Conservation (phyloP, 257 asterid species). For the Haberlea rhodopensis region DNA sequence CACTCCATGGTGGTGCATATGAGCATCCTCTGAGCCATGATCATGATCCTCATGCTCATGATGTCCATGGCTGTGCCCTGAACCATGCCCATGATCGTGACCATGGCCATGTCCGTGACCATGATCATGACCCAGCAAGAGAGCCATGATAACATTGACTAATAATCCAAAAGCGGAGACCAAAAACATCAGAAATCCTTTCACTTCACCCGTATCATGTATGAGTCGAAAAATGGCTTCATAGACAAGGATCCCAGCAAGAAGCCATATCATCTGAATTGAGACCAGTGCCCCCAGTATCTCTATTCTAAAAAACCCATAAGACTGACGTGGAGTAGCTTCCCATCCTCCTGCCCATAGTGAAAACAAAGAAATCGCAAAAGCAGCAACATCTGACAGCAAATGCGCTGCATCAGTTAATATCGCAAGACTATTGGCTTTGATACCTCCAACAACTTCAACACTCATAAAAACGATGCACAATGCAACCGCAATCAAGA, state of each 20-base stretch:
- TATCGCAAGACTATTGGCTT: conserved; percentile 89
- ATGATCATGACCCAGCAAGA: conserved; percentile 81
- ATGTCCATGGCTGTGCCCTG: conserved; percentile 31
- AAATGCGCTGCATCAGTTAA: conserved; percentile 89
- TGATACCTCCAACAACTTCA: conserved; percentile 80
- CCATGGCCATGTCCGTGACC: conserved; percentile 51
- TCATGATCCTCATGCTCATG: conserved; percentile 41
- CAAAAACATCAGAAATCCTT: conserved; percentile 79
- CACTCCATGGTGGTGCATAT: conserved; percentile 46
- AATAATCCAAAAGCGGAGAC: conserved; percentile 81
- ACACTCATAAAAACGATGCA: conserved; percentile 77
- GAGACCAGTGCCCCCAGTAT: conserved; percentile 86
- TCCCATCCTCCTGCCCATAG: conserved; percentile 98
- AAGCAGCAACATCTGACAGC: conserved; percentile 89
- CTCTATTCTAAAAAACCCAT: conserved; percentile 86
- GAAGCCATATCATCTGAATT: conserved; percentile 93
- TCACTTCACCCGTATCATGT: conserved; percentile 63
- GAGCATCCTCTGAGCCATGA: conserved; percentile 43
- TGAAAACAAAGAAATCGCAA: conserved; percentile 83
- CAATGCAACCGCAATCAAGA: conserved; percentile 58
- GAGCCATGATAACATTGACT: conserved; percentile 77
- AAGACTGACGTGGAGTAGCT: conserved; percentile 91
- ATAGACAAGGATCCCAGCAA: conserved; percentile 85
- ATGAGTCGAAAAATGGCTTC: conserved; percentile 76
- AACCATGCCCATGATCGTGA: conserved; percentile 45